phyloP scores from a whole-genome alignment of 257 asterid genomes.

The Haberlea rhodopensis region DNA sequence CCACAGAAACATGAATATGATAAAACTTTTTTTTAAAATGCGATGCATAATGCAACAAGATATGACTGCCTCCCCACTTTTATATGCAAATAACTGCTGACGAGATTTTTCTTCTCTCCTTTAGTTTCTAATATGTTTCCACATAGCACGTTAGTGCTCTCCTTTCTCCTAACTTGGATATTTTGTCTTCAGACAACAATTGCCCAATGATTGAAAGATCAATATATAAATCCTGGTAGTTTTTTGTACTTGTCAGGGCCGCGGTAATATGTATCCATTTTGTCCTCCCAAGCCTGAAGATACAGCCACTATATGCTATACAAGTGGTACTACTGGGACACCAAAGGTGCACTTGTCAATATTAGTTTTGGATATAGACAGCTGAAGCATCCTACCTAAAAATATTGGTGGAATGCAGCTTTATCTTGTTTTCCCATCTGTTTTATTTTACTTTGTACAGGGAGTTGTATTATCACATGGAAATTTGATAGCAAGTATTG shows the following conservation, averaged over 20 bases:
- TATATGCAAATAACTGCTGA: too few species aligned
- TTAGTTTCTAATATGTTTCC: conserved; percentile 14
- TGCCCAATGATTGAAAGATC: conserved; percentile 16
- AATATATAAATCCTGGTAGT: conserved; percentile 9
- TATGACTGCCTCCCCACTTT: neutral
- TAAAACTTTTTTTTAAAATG: too few species aligned
- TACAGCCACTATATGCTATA: conserved; percentile 89
- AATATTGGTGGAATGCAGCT: neutral
- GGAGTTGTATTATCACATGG: conserved; percentile 88
- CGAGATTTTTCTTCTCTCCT: neutral
- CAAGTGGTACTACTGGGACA: conserved; percentile 98
- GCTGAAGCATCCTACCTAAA: conserved; percentile 20
- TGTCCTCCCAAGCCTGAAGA: conserved; percentile 83
- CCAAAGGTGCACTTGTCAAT: conserved; percentile 63
- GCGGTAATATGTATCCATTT: conserved; percentile 59
- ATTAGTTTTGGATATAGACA: conserved; percentile 16
- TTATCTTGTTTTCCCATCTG: conserved; percentile 13
- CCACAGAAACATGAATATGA: too few species aligned
- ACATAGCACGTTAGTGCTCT: neutral
- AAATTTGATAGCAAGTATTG: conserved; percentile 72
- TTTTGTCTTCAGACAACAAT: conserved; percentile 13
- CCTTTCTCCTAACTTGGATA: neutral
- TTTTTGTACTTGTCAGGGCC: conserved; percentile 49
- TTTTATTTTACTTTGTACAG: conserved; percentile 35
- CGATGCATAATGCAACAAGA: too few species aligned